phyloP scores from a whole-genome alignment of 768 basidiomycete genomes.

The Lyophyllum atratum region DNA sequence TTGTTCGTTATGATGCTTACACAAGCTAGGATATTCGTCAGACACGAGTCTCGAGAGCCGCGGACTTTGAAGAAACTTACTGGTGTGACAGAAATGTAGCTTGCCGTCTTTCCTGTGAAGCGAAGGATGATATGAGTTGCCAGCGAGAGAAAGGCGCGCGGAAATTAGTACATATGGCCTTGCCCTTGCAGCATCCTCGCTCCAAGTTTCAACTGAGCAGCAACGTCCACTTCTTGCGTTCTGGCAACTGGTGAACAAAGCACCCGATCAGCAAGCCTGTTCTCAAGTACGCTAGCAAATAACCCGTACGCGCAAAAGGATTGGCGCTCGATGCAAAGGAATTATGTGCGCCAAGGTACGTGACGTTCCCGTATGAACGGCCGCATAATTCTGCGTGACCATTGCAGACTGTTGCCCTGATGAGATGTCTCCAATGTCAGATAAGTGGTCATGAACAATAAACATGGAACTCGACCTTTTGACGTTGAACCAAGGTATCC shows the following conservation, averaged over 20 bases:
- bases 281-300: background rate
- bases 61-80: conserved; percentile 23
- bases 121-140: background rate
- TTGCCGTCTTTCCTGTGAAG: conserved; percentile 29
- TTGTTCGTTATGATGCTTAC: conserved; percentile 21
- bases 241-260: conserved; percentile 36
- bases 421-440: background rate
- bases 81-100: conserved; percentile 71
- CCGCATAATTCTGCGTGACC: conserved; percentile 17
- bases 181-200: conserved; percentile 30
- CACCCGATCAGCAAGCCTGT: background rate
- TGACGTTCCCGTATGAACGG: conserved; percentile 17
- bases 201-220: conserved; percentile 28
- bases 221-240: conserved; percentile 35
- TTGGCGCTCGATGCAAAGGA: conserved; percentile 12
- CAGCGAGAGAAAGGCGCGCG: background rate
- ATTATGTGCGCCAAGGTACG: conserved; percentile 13
- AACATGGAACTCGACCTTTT: background rate
- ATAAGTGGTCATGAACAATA: background rate
- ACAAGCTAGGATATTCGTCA: conserved; percentile 30
- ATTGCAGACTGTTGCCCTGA: conserved; percentile 9
- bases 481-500: background rate
- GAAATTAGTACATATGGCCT: conserved; percentile 14
- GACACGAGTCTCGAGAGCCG: background rate
- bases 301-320: conserved; percentile 3